These are phyloP conservation scores for Myxozyma melibiosi DNA, from an alignment of 805 yeast genomes.

Conservation along the genomic window DNA sequence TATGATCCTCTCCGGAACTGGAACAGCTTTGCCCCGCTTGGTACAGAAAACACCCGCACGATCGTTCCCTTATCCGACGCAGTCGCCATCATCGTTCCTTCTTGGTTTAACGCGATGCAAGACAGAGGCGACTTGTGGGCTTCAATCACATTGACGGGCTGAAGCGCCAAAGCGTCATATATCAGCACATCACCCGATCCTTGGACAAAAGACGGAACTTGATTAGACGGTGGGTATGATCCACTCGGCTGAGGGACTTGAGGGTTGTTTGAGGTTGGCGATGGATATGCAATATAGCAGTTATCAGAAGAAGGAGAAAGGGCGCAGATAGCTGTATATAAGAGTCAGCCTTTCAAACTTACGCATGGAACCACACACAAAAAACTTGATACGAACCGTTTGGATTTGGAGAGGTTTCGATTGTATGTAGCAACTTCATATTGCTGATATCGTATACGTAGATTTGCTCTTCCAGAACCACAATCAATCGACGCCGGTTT, in stretches of 20 bases:
- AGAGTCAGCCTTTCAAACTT: too few species aligned
- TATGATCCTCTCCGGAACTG: conserved; percentile 87
- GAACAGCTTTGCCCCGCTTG: conserved; percentile 54
- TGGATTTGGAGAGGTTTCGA: conserved; percentile 58
- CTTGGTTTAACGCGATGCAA: conserved; percentile 64
- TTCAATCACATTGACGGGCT: conserved; percentile 77
- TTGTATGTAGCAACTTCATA: conserved; percentile 75
- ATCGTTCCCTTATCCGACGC: conserved; percentile 91
- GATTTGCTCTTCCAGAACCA: conserved; percentile 76
- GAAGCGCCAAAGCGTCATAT: conserved; percentile 72
- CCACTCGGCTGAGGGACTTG: conserved; percentile 31
- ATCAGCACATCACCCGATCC: conserved; percentile 68
- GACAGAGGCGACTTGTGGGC: conserved; percentile 84
- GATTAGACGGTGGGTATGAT: conserved; percentile 16
- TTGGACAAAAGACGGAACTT: conserved; percentile 22
- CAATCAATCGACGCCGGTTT: conserved; percentile 80
- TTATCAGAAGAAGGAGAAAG: conserved; percentile 48
- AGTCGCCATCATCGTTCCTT: conserved; percentile 82
- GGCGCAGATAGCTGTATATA: conserved; percentile 43
- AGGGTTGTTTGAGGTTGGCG: conserved; percentile 43
- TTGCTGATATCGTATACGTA: conserved; percentile 88
- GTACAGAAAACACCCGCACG: conserved; percentile 74
- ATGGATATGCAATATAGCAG: conserved; percentile 59
- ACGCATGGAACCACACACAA: not conserved
- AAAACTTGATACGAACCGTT: conserved; percentile 31